Evolutionary conservation across 495 filamentous ascomycete genomes (phyloP).

Genomic region (Monascus purpureus): DNA sequence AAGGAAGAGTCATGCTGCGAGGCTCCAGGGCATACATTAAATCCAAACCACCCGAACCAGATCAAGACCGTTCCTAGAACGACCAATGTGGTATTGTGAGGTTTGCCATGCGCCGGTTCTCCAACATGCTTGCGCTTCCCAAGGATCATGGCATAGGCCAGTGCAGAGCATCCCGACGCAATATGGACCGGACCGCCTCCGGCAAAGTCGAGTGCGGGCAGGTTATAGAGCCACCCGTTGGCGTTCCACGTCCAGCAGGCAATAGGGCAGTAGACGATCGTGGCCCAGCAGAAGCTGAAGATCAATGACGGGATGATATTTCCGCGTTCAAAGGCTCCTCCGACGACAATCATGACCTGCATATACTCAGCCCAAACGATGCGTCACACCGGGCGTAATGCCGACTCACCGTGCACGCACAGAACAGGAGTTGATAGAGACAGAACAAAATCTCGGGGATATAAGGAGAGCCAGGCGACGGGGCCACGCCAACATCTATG

Average conservation of each 20-base stretch:
- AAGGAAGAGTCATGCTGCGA: no score
- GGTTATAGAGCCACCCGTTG: slow-evolving; percentile 42
- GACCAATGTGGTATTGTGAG: slow-evolving; percentile 42
- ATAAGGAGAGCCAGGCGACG: slow-evolving; percentile 30
- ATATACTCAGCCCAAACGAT: no score
- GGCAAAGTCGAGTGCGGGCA: slow-evolving; percentile 41
- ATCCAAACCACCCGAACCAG: slow-evolving; percentile 49
- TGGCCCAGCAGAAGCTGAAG: slow-evolving; percentile 46
- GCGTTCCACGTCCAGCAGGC: slow-evolving; percentile 49
- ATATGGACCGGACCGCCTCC: slow-evolving; percentile 45
- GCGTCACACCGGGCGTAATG: slow-evolving; percentile 3
- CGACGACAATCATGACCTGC: slow-evolving; percentile 37
- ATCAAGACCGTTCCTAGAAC: slow-evolving; percentile 44
- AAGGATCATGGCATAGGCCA: slow-evolving; percentile 42
- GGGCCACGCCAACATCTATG: slow-evolving; percentile 34
- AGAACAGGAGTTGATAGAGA: slow-evolving; percentile 44
- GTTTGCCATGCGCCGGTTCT: slow-evolving; percentile 28
- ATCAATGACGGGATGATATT: slow-evolving; percentile 40
- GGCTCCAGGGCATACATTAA: slow-evolving; percentile 39
- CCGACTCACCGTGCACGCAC: slow-evolving; percentile 35
- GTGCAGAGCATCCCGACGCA: slow-evolving; percentile 36
- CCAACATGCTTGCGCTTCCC: slow-evolving; percentile 36
- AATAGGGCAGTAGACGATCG: slow-evolving; percentile 44
- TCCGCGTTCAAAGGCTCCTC: slow-evolving; percentile 41
- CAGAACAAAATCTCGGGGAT: slow-evolving; percentile 44